Percentiles rank a stretch among this genome's conserved stretches.
Conservation (phyloP, 108 stramenopile genomes). For the Stephanodiscus minutulus region DNA sequence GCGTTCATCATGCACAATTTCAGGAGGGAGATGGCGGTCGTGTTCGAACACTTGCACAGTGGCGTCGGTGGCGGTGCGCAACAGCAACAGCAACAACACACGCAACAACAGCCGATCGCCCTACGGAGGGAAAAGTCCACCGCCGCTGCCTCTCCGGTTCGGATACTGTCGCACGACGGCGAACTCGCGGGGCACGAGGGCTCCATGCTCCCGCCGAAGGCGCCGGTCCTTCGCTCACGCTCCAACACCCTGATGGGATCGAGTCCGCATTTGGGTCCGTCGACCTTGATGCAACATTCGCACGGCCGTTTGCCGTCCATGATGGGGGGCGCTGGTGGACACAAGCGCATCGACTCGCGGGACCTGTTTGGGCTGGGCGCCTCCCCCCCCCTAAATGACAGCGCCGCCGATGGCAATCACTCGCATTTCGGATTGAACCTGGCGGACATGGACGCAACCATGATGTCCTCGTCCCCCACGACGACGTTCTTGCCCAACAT, state of each 20-base stretch:
- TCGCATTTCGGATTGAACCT: constrained; percentile 32
- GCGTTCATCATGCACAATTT: constrained; percentile 51
- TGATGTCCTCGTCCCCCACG: constrained; percentile 20
- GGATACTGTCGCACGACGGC: neutral
- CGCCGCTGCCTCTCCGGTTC: constrained; percentile 8
- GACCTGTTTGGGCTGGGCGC: constrained; percentile 14
- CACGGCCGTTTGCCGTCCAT: constrained; percentile 32
- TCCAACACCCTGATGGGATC: constrained; percentile 26
- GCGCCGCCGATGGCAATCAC: constrained; percentile 21
- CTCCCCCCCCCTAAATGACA: too few relatives aligned
- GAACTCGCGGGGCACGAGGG: neutral
- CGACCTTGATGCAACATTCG: constrained; percentile 14
- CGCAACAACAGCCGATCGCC: neutral
- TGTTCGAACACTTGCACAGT: constrained; percentile 38
- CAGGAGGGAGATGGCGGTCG: constrained; percentile 46
- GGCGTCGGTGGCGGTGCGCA: constrained; percentile 2
- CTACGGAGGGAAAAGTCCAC: neutral
- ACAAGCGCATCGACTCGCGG: constrained; percentile 16
- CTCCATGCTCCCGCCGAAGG: neutral
- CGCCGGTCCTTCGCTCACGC: neutral
- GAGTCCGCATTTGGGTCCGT: constrained; percentile 26
- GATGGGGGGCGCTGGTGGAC: constrained; percentile 31
- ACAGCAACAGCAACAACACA: constrained; percentile 1
- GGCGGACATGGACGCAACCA: constrained; percentile 10
- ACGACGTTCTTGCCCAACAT: constrained; percentile 31